Percentiles rank a stretch among this genome's conserved stretches.
phyloP scores from a whole-genome alignment of 2,329 filamentous ascomycete species.

The Diplodia mutila region DNA sequence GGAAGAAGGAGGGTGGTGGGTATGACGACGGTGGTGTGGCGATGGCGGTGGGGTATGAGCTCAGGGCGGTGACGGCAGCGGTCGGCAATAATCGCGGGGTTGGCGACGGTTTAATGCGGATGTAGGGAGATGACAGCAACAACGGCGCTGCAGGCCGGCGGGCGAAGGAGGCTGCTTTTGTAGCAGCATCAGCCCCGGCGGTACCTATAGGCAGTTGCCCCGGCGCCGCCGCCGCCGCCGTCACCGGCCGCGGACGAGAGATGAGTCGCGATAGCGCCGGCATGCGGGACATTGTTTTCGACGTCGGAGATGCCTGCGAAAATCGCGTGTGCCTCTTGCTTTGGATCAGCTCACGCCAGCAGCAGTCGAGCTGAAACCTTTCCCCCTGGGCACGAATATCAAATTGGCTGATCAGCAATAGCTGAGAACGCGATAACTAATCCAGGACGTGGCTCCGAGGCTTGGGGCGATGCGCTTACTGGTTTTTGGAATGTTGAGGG shows the following conservation, averaged over 20 bases:
- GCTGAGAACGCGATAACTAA: constrained; percentile 10
- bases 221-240: constrained; percentile 11
- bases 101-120: neutral
- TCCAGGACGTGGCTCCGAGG: neutral
- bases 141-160: no score
- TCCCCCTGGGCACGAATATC: neutral
- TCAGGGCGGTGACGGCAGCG: neutral
- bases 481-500: constrained; percentile 1
- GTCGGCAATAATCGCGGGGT: neutral
- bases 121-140: no score
- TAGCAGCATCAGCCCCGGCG: neutral
- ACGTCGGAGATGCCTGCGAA: no score
- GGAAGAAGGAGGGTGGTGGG: neutral
- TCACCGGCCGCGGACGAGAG: constrained; percentile 7
- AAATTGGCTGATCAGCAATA: neutral
- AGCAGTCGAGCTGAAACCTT: neutral
- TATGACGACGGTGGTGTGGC: neutral
- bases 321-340: no score
- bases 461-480: neutral
- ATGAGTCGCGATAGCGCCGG: constrained; percentile 20
- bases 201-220: constrained; percentile 1
- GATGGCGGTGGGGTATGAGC: neutral
- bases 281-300: neutral
- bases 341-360: neutral
- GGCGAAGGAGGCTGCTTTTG: neutral